Base-by-base conservation (phyloP, 495 filamentous ascomycete genomes). In the Xylaria castorea region DNA sequence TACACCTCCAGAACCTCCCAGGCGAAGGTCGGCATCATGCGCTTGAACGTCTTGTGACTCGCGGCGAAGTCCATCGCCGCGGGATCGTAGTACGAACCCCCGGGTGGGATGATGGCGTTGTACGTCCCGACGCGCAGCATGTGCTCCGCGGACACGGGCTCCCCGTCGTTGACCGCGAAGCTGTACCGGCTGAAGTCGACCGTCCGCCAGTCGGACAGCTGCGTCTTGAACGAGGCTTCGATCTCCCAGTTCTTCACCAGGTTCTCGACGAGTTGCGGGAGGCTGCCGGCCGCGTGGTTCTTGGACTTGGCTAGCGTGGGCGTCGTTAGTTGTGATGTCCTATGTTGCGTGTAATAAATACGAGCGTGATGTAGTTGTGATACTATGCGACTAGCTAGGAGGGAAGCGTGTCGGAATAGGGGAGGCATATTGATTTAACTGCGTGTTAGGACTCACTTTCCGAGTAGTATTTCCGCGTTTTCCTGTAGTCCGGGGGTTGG, bases 161-260 rank as follows among this genome's bases (percentile, higher is more conserved):
- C 83, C 0, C 86, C 86, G 50, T 87, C 89, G 78, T 91, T 90
- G 75, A 91, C 83, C n/a, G 87, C 82, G 76, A 92, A 91, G 30
- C 76, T 82, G 82, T 91, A 92, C 53, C 83, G 83, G 1, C 79
- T 67, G 6, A 75, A 82, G 75, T 90, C 86, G 74, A 91, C 82
- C 27, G 90, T 91, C 57, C 89, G 85, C 89, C 89, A 92, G 81
- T 91, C 88, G n/a, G 74, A 40, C 1, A 91, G 82, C 34, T 81
- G 74, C 9, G 81, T 83, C 77, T 92, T 92, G 86, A 89, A 90
- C 6, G 87, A 90, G 12, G 90, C 89, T 80, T 92, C 90, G 73
- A 91, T 86, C 77, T 91, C 89, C 90, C 90, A 91, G 82, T 91
- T 91, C 78, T 92, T 91, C 76, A 92, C 89, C 0, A 91, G 87